Evolutionary conservation across 2,329 filamentous ascomycete genomes (phyloP), one percentile per base, ranked within the genome.

Genomic region (Graphium sp.): DNA sequence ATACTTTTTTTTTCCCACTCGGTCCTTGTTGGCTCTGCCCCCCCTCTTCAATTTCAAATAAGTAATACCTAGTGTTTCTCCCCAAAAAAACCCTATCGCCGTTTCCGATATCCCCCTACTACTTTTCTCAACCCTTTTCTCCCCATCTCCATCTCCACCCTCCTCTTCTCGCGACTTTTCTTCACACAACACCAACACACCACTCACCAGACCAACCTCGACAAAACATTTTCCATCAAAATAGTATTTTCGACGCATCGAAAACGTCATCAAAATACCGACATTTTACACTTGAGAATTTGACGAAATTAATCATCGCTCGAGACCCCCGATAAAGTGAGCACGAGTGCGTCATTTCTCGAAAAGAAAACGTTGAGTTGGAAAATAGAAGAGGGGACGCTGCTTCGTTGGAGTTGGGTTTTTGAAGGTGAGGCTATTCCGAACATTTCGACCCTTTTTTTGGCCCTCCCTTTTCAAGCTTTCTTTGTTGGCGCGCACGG

Each of bases 381-480:
- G 13, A 9, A 10, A 19, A 9, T 15, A 16, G 22, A 17, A 13
- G 14, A 21, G 13, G 31, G 29, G 24, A 25, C 30, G 26, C 28
- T 34, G 25, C 30, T 26, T 25, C 28, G 24, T 24, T 33, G 24
- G 25, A 28, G 21, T 29, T 19, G 32, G 31, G 30, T 39, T 43
- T 31, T 30, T 34, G 36, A 32, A 41, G 37, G 47, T 55, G 52
- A 55, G 47, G 52, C 49, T 55, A 55, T 55, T 55, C 52, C 39
- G 48, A 51, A 37, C 28, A 35, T 26, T 28, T 30, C 23, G 26
- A 27, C 32, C 30, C 32, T 26, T 33, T 32, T 32, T 26, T 31
- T 18, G 18, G 7, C 18, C 32, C 23, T 19, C 33, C 12, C 24
- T 25, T 23, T 28, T 24, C 22, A 27, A 31, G 31, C 22, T 31